Evolutionary conservation across 2,329 filamentous ascomycete species (phyloP), one percentile per base, ranked within the genome.

Genomic region (Thelonectria olida): DNA sequence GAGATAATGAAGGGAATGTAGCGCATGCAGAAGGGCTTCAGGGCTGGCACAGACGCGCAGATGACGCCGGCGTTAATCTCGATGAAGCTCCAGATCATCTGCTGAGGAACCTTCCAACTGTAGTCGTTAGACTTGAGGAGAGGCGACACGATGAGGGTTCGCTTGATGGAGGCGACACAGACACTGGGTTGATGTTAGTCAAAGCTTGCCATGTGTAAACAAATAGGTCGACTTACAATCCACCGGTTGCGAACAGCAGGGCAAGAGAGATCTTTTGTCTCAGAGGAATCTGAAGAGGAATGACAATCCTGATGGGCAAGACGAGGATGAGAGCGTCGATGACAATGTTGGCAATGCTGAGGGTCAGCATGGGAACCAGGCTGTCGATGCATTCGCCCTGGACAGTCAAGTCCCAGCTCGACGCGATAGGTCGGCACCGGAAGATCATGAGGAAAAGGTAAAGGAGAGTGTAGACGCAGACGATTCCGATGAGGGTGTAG

Each of bases 261-360:
- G 77, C 74, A 36, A 89, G 77, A 0, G 83, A 84, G 13, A 84
- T 70, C 54, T 85, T 85, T 56, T 85, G 82, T 3, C 76, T 76
- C 4, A 69, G 71, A 0, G 83, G 81, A 7, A 85, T 82, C 56
- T 82, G 76, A 3, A 86, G 76, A 2, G 75, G 75, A 0, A 78
- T 72, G 0, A 85, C 73, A 1, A 82, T 79, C 1, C 73, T 75
- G 34, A 84, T 72, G 1, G 82, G 82, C 1, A 85, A 72, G 0
- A 73, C 51, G 7, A 84, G 73, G 38, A 84, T 79, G 67, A 78
- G 79, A 31, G 80, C 60, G 57, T 85, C 82, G 4, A 82, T 79
- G 6, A 81, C 7, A 36, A 84, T 83, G 65, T 83, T 83, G 65
- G 68, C 68, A 17, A 68, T 53, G 5, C 63, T 67, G 1, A 74